Conservation (phyloP, 2,329 filamentous ascomycete species). For the Pseudogymnoascus sp. region DNA sequence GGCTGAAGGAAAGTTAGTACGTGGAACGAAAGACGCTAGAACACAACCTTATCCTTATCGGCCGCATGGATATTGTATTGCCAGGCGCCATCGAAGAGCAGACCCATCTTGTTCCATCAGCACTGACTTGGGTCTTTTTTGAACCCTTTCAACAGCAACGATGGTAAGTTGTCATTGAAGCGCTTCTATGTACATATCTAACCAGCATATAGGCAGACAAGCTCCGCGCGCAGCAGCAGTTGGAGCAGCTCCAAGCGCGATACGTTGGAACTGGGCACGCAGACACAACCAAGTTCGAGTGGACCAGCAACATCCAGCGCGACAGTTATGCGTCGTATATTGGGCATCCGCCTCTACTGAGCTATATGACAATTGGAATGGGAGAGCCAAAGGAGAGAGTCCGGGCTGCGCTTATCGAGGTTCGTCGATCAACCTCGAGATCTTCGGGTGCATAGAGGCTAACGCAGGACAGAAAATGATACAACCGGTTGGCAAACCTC, state of each 20-base stretch:
- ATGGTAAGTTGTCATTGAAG: not conserved
- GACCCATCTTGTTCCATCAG: not conserved
- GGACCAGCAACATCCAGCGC: slow-evolving; percentile 89
- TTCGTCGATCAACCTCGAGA: slow-evolving; percentile 27
- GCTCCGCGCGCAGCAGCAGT: slow-evolving; percentile 92
- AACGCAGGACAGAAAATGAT: slow-evolving; percentile 52
- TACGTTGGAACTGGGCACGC: slow-evolving; percentile 94
- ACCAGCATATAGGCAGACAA: slow-evolving; percentile 68
- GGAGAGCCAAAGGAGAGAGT: slow-evolving; percentile 78
- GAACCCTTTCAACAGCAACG: not conserved
- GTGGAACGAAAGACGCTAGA: not conserved
- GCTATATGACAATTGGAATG: slow-evolving; percentile 83
- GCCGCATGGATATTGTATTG: not conserved
- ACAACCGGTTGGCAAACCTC: slow-evolving; percentile 56
- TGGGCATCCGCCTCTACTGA: slow-evolving; percentile 79
- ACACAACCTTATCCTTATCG: not conserved
- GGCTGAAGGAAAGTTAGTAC: slow-evolving; percentile 3
- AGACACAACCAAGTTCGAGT: slow-evolving; percentile 96
- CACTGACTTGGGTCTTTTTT: not conserved
- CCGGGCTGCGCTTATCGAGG: slow-evolving; percentile 70
- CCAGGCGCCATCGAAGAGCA: not conserved
- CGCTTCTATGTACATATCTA: not conserved
- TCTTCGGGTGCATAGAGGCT: slow-evolving; percentile 5
- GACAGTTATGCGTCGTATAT: slow-evolving; percentile 86
- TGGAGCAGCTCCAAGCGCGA: slow-evolving; percentile 91